These are phyloP conservation scores for Ceratocystis alfenasii DNA, from an alignment of 2,329 filamentous ascomycete species.

Conservation along the genomic window DNA sequence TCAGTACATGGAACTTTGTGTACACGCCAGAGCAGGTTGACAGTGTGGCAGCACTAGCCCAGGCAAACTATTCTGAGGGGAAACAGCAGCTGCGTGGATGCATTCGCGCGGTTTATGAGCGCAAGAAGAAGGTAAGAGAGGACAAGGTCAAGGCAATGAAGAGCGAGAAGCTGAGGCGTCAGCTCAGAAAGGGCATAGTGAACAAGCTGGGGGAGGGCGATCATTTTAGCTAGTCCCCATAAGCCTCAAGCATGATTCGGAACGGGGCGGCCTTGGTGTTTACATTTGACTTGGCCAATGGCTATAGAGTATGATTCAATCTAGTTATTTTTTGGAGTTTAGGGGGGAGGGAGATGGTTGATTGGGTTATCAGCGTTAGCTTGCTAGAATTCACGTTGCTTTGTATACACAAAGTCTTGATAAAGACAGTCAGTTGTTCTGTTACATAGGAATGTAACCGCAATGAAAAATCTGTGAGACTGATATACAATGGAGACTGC, in stretches of 20 bases:
- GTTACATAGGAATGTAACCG: too few relatives aligned
- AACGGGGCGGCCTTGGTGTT: not conserved
- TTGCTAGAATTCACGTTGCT: not conserved
- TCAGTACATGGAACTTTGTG: constrained; percentile 96
- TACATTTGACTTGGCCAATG: not conserved
- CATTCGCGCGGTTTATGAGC: constrained; percentile 79
- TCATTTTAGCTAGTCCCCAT: constrained; percentile 42
- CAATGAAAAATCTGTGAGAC: too few relatives aligned
- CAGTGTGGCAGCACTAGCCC: constrained; percentile 65
- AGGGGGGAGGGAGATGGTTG: too few relatives aligned
- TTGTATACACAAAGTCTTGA: not conserved
- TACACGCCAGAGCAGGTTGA: constrained; percentile 89
- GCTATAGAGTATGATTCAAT: not conserved
- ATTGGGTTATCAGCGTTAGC: not conserved
- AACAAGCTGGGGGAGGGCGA: constrained; percentile 48
- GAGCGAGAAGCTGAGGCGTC: constrained; percentile 35
- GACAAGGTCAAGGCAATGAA: constrained; percentile 36
- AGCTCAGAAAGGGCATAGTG: constrained; percentile 40
- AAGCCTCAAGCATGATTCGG: not conserved
- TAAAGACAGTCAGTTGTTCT: too few relatives aligned
- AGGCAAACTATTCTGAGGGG: constrained; percentile 78
- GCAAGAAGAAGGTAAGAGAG: constrained; percentile 62
- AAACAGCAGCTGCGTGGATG: constrained; percentile 64
- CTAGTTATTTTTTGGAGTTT: constrained; percentile 1
- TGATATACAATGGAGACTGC: not conserved